Base-by-base conservation (phyloP, 208 protist species). In the Trichomonas vaginalis region DNA sequence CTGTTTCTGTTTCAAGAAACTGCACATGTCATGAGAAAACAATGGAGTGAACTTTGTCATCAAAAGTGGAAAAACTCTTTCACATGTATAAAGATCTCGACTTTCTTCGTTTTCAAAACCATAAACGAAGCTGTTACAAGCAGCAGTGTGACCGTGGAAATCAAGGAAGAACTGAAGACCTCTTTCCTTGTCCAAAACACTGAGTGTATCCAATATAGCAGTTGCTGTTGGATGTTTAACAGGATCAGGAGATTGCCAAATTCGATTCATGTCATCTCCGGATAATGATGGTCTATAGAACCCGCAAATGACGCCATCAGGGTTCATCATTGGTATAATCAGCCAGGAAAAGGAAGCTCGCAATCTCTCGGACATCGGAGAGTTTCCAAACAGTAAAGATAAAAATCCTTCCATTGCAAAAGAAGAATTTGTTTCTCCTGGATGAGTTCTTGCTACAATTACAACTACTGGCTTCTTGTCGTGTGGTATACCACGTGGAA, bases 271-370 rank as follows among this genome's bases (percentile, higher is more conserved):
- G 97, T 99, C 99, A 51, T 97, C 96, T 21, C 98, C 98, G 21
- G 97, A 96, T 14, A 99, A 96, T 70, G 98, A 98, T 96, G 98
- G 99, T 70, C 99, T 97, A 96, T 99, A 98, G 97, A 99, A 99
- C 87, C 99, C 99, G 96, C 98, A 97, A 80, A 99, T 98, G 32
- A 99, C 98, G 47, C 99, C 99, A 96, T 99, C 99, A 9, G 98
- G 98, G 96, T 92, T 92, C 12, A 92, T 51, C 86, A 92, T 92
- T 56, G 86, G 86, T 32, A 92, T 47, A 35, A 92, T 42, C 17
- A 92, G 12, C 86, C 86, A 92, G 10, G 86, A 92, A 39, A 51
- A 92, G 39, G 15, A 39, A 15, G 42, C 0, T 14, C 86, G 40
- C 10, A 92, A 27, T 8, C 45, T 6, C 6, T 39, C n/a, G 37